These are phyloP conservation scores for Fusarium staphyleae DNA, from an alignment of 2,329 filamentous ascomycete species.

Conservation along the genomic window DNA sequence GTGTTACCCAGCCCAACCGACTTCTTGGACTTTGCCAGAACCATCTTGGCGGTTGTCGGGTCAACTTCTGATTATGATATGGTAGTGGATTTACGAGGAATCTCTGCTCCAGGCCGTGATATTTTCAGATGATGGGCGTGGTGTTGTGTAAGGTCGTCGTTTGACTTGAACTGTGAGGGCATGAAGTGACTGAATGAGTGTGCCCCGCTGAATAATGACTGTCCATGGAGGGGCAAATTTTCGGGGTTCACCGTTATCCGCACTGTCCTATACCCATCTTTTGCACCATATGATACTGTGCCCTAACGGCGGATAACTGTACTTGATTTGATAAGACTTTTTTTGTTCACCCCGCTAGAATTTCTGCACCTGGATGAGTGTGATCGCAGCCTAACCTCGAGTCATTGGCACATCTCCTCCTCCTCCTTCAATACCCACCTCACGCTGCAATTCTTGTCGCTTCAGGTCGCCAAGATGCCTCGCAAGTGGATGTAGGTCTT, in stretches of 20 bases:
- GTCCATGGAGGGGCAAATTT: constrained; percentile 59
- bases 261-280: constrained; percentile 39
- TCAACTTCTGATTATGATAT: constrained; percentile 1
- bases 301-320: constrained; percentile 42
- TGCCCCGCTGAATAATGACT: constrained; percentile 51
- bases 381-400: constrained; percentile 40
- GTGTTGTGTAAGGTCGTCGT: constrained; percentile 27
- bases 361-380: constrained; percentile 42
- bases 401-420: constrained; percentile 11
- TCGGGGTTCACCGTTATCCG: constrained; percentile 35
- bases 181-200: constrained; percentile 28
- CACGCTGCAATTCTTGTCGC: constrained; percentile 21
- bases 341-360: constrained; percentile 43
- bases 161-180: constrained; percentile 28
- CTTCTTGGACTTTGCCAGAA: constrained; percentile 89
- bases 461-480: constrained; percentile 66
- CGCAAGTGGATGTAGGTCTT: constrained; percentile 70
- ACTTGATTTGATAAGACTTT: constrained; percentile 37
- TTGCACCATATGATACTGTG: constrained; percentile 37
- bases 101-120: constrained; percentile 21
- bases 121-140: constrained; percentile 13
- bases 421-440: constrained; percentile 7
- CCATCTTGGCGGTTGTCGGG: constrained; percentile 53
- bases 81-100: constrained; percentile 16
- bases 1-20: constrained; percentile 93